phyloP scores from a whole-genome alignment of 2,329 filamentous ascomycete species.

The Penicillium brasilianum region DNA sequence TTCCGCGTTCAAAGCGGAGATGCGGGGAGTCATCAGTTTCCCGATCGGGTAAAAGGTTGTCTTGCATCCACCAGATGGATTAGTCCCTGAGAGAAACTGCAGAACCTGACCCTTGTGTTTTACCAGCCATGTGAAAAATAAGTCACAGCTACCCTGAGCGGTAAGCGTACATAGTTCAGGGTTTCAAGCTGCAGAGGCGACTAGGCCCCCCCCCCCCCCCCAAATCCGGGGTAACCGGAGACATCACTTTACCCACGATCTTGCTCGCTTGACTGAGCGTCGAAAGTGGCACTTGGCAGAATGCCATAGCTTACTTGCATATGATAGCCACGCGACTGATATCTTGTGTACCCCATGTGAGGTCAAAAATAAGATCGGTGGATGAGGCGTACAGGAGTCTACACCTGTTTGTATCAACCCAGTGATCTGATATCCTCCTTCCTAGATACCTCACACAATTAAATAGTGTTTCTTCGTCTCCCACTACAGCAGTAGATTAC shows the following conservation, averaged over 20 bases:
- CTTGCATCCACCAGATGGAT: not conserved
- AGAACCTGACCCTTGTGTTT: not conserved
- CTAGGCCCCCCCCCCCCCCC: not conserved
- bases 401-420: not conserved
- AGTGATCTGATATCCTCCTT: not conserved
- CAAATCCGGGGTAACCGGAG: not conserved
- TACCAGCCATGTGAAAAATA: not conserved
- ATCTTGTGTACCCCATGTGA: too few species aligned
- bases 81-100: not conserved
- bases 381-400: too few species aligned
- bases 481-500: too few species aligned
- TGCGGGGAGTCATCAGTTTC: not conserved
- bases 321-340: too few species aligned
- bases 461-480: too few species aligned
- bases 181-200: not conserved
- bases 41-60: not conserved
- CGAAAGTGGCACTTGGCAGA: not conserved
- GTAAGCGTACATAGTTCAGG: not conserved
- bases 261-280: not conserved
- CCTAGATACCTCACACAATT: too few species aligned
- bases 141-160: not conserved
- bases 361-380: not conserved
- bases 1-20: not conserved
- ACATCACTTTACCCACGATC: not conserved
- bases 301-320: not conserved